phyloP scores from a whole-genome alignment of 1,284 basidiomycete species.

The Agaricales sp. region DNA sequence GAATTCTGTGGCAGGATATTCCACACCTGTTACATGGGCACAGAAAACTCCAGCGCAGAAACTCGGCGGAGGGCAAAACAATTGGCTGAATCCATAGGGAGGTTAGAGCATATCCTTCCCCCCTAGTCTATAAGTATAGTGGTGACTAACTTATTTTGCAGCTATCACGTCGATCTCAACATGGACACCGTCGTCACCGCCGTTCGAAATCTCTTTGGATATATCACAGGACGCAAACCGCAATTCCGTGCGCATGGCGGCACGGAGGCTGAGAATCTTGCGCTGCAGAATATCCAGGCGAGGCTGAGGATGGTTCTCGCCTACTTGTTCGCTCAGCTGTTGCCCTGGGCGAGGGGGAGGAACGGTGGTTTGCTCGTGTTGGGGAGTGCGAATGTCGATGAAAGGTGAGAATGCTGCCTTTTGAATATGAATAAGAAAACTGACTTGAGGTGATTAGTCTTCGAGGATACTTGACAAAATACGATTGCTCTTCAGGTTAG shows the following conservation, averaged over 20 bases:
- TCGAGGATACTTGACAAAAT: constrained; percentile 96
- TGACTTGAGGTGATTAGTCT: constrained; percentile 37
- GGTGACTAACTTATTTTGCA: constrained; percentile 19
- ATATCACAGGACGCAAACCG: constrained; percentile 79
- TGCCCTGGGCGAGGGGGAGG: constrained; percentile 87
- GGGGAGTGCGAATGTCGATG: constrained; percentile 96
- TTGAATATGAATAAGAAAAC: constrained; percentile 2
- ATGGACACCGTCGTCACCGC: constrained; percentile 91
- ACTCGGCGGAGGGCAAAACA: constrained; percentile 83
- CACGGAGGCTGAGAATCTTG: constrained; percentile 82
- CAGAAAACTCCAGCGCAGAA: constrained; percentile 86
- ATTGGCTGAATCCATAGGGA: constrained; percentile 82
- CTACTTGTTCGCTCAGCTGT: constrained; percentile 93
- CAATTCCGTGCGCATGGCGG: constrained; percentile 89
- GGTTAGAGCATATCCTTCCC: constrained; percentile 37
- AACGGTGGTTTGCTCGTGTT: constrained; percentile 85
- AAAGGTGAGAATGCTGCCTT: constrained; percentile 47
- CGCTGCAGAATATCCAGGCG: constrained; percentile 95
- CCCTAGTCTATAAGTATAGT: too few species aligned
- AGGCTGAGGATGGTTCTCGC: constrained; percentile 49
- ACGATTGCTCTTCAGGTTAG: constrained; percentile 83
- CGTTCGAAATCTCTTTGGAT: constrained; percentile 73
- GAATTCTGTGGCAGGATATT: constrained; percentile 87
- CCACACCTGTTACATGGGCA: constrained; percentile 99
- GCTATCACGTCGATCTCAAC: constrained; percentile 92